These are phyloP conservation scores for Phytophthora litchii DNA, from an alignment of 352 stramenopile genomes.

Conservation along the genomic window DNA sequence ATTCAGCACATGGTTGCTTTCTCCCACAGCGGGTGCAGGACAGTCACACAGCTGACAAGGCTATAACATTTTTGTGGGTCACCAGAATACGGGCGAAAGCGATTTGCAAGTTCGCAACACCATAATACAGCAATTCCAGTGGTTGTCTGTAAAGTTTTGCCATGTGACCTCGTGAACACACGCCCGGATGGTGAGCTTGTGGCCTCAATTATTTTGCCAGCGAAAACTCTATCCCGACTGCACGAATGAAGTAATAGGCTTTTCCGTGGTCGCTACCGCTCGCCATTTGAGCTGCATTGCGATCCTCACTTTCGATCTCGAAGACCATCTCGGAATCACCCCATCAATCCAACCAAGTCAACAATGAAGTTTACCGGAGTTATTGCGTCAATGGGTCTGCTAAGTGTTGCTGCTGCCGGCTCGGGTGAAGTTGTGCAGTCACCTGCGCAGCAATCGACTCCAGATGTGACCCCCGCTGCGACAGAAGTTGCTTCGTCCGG, in stretches of 20 bases:
- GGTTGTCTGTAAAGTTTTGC: not conserved
- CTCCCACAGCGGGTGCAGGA: not conserved
- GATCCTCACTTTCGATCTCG: slow-evolving; percentile 28
- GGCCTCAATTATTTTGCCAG: slow-evolving; percentile 17
- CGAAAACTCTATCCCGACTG: slow-evolving; percentile 28
- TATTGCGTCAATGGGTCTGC: slow-evolving; percentile 21
- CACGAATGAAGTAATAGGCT: slow-evolving; percentile 16
- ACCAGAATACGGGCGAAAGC: slow-evolving; percentile 8
- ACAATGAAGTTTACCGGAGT: slow-evolving; percentile 25
- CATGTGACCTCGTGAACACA: slow-evolving; percentile 20
- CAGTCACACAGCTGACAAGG: slow-evolving; percentile 8
- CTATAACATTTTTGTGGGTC: slow-evolving; percentile 2
- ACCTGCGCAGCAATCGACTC: slow-evolving; percentile 17
- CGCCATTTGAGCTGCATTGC: slow-evolving; percentile 1
- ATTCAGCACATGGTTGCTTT: no score
- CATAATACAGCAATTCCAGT: no score
- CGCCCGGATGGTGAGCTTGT: slow-evolving; percentile 27
- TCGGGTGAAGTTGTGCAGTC: slow-evolving; percentile 14
- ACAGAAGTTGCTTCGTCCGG: slow-evolving; percentile 4
- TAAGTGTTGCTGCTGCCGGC: slow-evolving; percentile 21
- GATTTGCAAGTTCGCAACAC: no score
- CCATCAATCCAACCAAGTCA: slow-evolving; percentile 2
- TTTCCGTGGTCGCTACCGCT: slow-evolving; percentile 6
- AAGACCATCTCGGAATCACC: slow-evolving; percentile 13
- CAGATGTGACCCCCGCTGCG: slow-evolving; percentile 10